These are phyloP conservation scores for Rhexocercosporidium sp. DNA, from an alignment of 2,329 filamentous ascomycete genomes.

Conservation along the genomic window DNA sequence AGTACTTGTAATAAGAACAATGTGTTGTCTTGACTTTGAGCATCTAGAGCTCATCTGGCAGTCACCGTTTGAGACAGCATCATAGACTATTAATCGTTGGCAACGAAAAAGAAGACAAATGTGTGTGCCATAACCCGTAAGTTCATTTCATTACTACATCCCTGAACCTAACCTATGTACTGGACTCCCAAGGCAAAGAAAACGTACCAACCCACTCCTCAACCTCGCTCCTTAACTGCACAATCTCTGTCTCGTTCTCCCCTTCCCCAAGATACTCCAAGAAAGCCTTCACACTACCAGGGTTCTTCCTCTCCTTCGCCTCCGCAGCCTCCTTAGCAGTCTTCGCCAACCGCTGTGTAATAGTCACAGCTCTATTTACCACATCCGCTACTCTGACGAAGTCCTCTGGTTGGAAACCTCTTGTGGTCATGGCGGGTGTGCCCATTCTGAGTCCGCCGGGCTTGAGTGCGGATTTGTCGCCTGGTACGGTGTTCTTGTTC, in stretches of 20 bases:
- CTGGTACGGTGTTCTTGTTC: constrained; percentile 99
- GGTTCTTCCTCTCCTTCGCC: constrained; percentile 69
- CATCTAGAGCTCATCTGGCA: too few relatives aligned
- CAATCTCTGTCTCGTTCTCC: constrained; percentile 70
- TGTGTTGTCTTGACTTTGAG: too few relatives aligned
- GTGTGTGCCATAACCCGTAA: background rate
- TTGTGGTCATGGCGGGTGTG: constrained; percentile 95
- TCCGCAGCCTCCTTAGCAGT: constrained; percentile 71
- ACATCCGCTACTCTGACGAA: constrained; percentile 87
- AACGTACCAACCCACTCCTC: constrained; percentile 80
- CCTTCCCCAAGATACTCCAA: constrained; percentile 71
- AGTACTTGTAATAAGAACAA: too few relatives aligned
- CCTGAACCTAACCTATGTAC: constrained; percentile 16
- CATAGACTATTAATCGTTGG: too few relatives aligned
- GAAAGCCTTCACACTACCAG: constrained; percentile 69
- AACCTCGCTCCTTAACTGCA: constrained; percentile 76
- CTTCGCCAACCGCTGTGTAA: constrained; percentile 78
- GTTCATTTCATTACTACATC: background rate
- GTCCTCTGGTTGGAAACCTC: constrained; percentile 88
- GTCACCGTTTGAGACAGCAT: too few relatives aligned
- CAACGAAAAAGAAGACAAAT: background rate
- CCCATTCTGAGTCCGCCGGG: constrained; percentile 94
- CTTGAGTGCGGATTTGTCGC: constrained; percentile 90
- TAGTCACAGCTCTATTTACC: constrained; percentile 81
- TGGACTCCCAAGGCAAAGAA: constrained; percentile 67